phyloP scores from a whole-genome alignment of 352 stramenopile genomes.

The Nothophytophthora sp. region DNA sequence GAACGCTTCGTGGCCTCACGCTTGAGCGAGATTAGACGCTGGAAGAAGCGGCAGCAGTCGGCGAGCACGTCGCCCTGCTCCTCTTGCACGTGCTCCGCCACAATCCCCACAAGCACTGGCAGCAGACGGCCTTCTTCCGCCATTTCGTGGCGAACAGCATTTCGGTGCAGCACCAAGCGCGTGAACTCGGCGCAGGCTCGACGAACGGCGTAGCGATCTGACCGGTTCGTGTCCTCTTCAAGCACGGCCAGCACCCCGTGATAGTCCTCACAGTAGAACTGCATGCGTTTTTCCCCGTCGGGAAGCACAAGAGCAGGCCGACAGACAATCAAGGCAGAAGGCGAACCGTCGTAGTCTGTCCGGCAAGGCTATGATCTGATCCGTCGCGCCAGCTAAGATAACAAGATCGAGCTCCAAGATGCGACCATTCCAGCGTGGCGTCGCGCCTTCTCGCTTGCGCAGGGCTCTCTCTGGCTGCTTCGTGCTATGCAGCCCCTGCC shows the following conservation, averaged over 20 bases:
- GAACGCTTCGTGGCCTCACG: conserved; percentile 20
- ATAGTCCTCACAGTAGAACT: conserved; percentile 58
- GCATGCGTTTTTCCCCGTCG: conserved; percentile 31
- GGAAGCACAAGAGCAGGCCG: neutral
- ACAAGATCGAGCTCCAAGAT: too few species aligned
- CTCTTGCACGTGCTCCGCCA: conserved; percentile 28
- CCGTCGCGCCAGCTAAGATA: too few species aligned
- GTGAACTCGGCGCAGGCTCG: conserved; percentile 53
- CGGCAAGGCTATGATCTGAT: too few species aligned
- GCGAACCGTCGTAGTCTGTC: too few species aligned
- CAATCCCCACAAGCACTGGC: conserved; percentile 21
- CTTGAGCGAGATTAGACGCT: conserved; percentile 49
- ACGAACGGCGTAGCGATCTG: conserved; percentile 54
- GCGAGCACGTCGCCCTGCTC: conserved; percentile 34
- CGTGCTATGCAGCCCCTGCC: too few species aligned
- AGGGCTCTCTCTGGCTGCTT: too few species aligned
- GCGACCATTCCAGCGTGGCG: too few species aligned
- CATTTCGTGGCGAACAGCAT: conserved; percentile 29
- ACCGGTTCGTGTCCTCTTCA: conserved; percentile 10
- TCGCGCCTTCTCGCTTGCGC: too few species aligned
- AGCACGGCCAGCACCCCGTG: conserved; percentile 36
- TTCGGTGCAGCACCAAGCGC: conserved; percentile 41
- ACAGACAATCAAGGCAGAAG: too few species aligned
- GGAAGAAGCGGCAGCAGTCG: conserved; percentile 48
- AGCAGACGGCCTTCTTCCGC: conserved; percentile 36